phyloP scores from a whole-genome alignment of 164 flowering plant genomes.

The Vitis labrusca region DNA sequence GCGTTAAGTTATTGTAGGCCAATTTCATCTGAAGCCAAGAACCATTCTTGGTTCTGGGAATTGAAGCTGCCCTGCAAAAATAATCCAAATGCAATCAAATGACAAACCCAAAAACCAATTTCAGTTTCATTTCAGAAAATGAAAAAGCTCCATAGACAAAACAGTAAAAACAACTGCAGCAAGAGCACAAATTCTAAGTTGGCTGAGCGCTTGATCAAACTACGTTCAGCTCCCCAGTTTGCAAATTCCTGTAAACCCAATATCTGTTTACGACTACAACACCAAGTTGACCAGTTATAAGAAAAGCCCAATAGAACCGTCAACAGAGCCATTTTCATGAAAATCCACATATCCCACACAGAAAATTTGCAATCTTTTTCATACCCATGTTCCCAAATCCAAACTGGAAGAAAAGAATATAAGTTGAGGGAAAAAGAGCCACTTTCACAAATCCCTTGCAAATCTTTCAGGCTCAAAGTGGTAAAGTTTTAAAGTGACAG shows the following conservation, averaged over 20 bases:
- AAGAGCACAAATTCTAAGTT: no score
- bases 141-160: not conserved
- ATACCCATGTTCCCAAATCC: not conserved
- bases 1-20: conserved; percentile 40
- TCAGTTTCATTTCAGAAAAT: no score
- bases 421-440: no score
- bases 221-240: no score
- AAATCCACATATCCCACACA: not conserved
- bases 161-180: not conserved
- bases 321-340: not conserved
- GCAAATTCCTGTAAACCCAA: not conserved
- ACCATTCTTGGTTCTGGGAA: conserved; percentile 43
- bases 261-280: not conserved
- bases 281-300: not conserved
- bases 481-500: no score
- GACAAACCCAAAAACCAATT: not conserved
- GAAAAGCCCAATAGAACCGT: not conserved
- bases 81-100: not conserved
- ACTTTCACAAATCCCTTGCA: not conserved
- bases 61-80: conserved; percentile 46
- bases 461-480: no score
- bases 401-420: not conserved
- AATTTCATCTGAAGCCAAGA: conserved; percentile 46
- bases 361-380: not conserved
- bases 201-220: no score